phyloP scores from a whole-genome alignment of 1,284 basidiomycete species.

The Quambalaria eucalypti region DNA sequence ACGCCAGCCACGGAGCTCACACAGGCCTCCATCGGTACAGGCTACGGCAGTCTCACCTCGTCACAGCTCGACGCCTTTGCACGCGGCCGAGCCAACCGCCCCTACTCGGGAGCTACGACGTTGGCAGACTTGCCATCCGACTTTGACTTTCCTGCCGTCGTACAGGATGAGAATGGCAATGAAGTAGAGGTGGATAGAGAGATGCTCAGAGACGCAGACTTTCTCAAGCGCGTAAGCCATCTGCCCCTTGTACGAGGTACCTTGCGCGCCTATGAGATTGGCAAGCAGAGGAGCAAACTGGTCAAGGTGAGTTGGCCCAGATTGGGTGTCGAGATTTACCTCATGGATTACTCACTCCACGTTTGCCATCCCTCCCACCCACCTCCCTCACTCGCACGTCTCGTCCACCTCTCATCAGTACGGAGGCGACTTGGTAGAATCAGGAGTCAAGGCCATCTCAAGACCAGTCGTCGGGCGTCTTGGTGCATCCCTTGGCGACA shows the following conservation, averaged over 20 bases:
- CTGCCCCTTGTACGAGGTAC: slow-evolving; percentile 60
- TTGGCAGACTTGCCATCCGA: slow-evolving; percentile 31
- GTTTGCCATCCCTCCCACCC: neutral
- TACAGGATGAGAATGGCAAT: slow-evolving; percentile 35
- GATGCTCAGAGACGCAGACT: slow-evolving; percentile 35
- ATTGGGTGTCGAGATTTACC: neutral
- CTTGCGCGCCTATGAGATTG: slow-evolving; percentile 63
- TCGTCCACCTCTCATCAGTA: too few species aligned
- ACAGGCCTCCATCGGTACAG: slow-evolving; percentile 2
- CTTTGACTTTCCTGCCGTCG: slow-evolving; percentile 32
- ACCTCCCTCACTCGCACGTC: neutral
- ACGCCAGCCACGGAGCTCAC: slow-evolving; percentile 31
- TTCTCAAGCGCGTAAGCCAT: slow-evolving; percentile 29
- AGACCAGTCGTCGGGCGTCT: slow-evolving; percentile 73
- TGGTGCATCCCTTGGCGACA: slow-evolving; percentile 52
- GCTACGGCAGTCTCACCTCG: neutral
- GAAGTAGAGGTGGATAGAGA: slow-evolving; percentile 28
- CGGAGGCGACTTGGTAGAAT: slow-evolving; percentile 78
- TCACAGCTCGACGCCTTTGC: neutral
- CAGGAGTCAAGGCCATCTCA: slow-evolving; percentile 70
- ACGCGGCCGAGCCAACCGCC: neutral
- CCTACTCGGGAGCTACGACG: slow-evolving; percentile 6
- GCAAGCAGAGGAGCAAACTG: slow-evolving; percentile 66
- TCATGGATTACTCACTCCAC: neutral
- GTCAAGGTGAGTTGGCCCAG: slow-evolving; percentile 60